Base-by-base conservation (phyloP, 257 asterid genomes). In the Datura wrightii region DNA sequence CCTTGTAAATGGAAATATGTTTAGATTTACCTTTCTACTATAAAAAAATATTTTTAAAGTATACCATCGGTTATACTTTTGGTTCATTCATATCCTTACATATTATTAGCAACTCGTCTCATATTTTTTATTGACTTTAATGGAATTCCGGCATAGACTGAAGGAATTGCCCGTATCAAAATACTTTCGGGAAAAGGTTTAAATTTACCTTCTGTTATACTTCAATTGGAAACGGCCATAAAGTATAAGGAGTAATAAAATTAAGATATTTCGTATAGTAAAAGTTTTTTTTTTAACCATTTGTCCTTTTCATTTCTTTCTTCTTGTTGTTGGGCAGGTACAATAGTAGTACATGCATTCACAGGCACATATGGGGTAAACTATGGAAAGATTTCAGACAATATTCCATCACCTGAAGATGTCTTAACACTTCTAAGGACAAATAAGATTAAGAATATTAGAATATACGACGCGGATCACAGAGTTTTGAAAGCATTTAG, bases 331-430 rank as follows among this genome's bases (percentile, higher is more conserved):
- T 83, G 88, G 39, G 85, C 90, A 89, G 93, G 82, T 84, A 5
- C 81, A 46, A 79, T 85, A 46, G 93, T 80, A 36, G 94, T 82
- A 37, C 85, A 89, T 14, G 94, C 91, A 58, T 90, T 94, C 90
- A 89, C 90, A 1, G 98, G 98, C 24, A 94, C 95, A 1, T 93
- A 91, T 31, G 98, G 97, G 19, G 89, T 94, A 37, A 94, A 94
- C 82, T 94, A 94, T 48, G 98, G 97, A 9, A 86, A 91, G 72
- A 83, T 94, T 76, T 93, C 97, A 0, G 94, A 92, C 87, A 92
- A 94, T 79, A 88, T 94, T 71, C 97, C 97, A 3, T 79, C 92
- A 10, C 97, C 98, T 1, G 97, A 91, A 82, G 88, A 91, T 6
- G 98, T 94, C 0, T 95, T 89, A 19, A 89, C 91, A 11, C 98